Percentiles rank a stretch among this genome's conserved stretches.
Evolutionary conservation across 345 rosid species (phyloP).

Genomic region (Citrus glauca): DNA sequence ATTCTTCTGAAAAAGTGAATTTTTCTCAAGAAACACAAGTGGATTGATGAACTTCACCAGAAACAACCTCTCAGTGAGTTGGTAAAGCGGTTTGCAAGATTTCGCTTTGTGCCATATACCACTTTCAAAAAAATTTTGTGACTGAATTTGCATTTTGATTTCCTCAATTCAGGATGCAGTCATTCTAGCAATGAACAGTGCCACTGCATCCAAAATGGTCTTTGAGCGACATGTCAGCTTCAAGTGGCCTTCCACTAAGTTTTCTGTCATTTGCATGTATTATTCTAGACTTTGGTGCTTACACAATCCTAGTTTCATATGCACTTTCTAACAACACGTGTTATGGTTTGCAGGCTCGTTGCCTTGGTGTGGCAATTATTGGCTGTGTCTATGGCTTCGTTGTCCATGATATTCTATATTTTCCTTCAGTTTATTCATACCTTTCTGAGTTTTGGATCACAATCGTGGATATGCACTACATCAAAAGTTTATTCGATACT

Average conservation of each 20-base stretch:
- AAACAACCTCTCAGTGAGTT: constrained; percentile 52
- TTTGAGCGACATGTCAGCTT: constrained; percentile 33
- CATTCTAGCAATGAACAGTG: constrained; percentile 67
- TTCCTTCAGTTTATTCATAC: constrained; percentile 41
- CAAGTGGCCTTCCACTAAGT: constrained; percentile 25
- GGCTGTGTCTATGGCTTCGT: constrained; percentile 51
- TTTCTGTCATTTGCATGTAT: constrained; percentile 41
- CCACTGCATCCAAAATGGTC: constrained; percentile 42
- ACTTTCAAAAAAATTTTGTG: background rate
- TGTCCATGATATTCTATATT: constrained; percentile 63
- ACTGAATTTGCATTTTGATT: constrained; percentile 2
- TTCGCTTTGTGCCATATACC: background rate
- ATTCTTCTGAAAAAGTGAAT: constrained; percentile 28
- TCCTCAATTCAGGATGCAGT: constrained; percentile 53
- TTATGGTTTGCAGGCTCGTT: constrained; percentile 50
- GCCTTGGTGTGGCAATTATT: constrained; percentile 42
- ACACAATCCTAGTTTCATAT: background rate
- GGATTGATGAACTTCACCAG: constrained; percentile 62
- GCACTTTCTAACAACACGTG: constrained; percentile 21
- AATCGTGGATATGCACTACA: constrained; percentile 29
- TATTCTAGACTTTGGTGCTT: constrained; percentile 16
- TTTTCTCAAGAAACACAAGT: constrained; percentile 54
- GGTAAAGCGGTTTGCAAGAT: constrained; percentile 42
- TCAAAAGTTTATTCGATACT: constrained; percentile 43
- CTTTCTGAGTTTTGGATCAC: constrained; percentile 33